These are phyloP conservation scores for Spencermartinsiella europaea DNA, from an alignment of 805 yeast genomes.

Conservation along the genomic window DNA sequence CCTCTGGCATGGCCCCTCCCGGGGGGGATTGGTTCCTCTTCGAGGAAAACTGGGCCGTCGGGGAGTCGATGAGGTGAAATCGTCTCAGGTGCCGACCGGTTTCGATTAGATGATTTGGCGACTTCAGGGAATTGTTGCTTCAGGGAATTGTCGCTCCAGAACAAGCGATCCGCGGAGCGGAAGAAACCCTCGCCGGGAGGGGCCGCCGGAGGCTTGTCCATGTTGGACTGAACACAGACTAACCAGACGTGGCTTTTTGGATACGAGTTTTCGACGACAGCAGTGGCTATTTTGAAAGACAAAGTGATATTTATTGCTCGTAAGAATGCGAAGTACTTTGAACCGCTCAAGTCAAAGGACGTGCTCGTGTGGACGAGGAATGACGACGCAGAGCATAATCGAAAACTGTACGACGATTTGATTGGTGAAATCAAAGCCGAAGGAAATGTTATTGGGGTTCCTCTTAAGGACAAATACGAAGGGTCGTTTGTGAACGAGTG, in stretches of 20 bases:
- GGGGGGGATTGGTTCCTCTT: too few relatives aligned
- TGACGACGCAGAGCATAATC: constrained; percentile 76
- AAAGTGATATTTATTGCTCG: constrained; percentile 68
- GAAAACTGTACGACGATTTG: constrained; percentile 56
- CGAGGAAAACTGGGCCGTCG: too few relatives aligned
- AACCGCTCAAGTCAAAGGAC: constrained; percentile 46
- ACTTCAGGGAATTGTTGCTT: too few relatives aligned
- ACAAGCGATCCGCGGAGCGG: too few relatives aligned
- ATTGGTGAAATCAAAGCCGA: constrained; percentile 34
- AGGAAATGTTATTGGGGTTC: constrained; percentile 53
- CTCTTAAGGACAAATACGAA: constrained; percentile 68
- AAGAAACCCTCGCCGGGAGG: too few relatives aligned
- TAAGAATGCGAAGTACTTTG: constrained; percentile 75
- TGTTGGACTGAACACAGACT: too few relatives aligned
- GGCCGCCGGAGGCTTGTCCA: too few relatives aligned
- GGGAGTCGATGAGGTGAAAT: too few relatives aligned
- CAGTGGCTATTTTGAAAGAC: constrained; percentile 55
- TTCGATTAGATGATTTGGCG: too few relatives aligned
- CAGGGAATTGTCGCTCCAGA: too few relatives aligned
- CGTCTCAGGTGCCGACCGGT: too few relatives aligned
- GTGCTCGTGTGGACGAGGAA: constrained; percentile 66
- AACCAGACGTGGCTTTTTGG: constrained; percentile 74
- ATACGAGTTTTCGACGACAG: constrained; percentile 93
- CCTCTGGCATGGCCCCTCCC: too few relatives aligned
- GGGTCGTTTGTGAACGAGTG: constrained; percentile 87